These are phyloP conservation scores for Fusarium penzigii DNA, from an alignment of 2,329 filamentous ascomycete species.

Conservation along the genomic window DNA sequence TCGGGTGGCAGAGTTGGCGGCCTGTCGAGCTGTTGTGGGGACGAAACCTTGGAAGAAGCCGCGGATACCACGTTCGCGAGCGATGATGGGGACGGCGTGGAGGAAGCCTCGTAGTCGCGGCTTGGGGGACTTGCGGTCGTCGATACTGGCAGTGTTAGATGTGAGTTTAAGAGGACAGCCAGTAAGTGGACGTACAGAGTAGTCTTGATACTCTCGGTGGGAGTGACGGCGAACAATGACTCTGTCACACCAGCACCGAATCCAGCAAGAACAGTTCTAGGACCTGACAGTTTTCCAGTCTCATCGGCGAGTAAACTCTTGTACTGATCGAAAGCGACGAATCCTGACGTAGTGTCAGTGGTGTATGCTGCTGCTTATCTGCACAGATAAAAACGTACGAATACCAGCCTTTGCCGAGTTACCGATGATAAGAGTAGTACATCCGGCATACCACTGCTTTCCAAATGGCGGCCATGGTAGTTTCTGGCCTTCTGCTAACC, in stretches of 20 bases:
- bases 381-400: constrained; percentile 54
- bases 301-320: constrained; percentile 80
- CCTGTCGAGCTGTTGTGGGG: constrained; percentile 90
- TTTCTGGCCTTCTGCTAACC: constrained; percentile 78
- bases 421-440: constrained; percentile 93
- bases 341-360: constrained; percentile 43
- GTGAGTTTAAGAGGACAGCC: not conserved
- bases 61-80: constrained; percentile 79
- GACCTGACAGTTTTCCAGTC: constrained; percentile 85
- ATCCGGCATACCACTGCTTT: constrained; percentile 94
- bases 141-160: constrained; percentile 63
- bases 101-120: constrained; percentile 91
- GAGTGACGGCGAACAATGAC: constrained; percentile 89
- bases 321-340: constrained; percentile 95
- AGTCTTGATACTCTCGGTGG: constrained; percentile 98
- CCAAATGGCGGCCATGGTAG: constrained; percentile 95
- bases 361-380: not conserved
- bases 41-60: constrained; percentile 98
- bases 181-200: constrained; percentile 61
- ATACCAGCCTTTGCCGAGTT: constrained; percentile 97
- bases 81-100: constrained; percentile 85
- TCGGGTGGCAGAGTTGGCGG: constrained; percentile 88
- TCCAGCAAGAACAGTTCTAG: constrained; percentile 86
- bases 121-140: constrained; percentile 84
- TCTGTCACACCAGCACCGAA: constrained; percentile 96